Evolutionary conservation across 2,329 filamentous ascomycete species (phyloP), one percentile per base, ranked within the genome.

Genomic region (Penicillium verrucosum): DNA sequence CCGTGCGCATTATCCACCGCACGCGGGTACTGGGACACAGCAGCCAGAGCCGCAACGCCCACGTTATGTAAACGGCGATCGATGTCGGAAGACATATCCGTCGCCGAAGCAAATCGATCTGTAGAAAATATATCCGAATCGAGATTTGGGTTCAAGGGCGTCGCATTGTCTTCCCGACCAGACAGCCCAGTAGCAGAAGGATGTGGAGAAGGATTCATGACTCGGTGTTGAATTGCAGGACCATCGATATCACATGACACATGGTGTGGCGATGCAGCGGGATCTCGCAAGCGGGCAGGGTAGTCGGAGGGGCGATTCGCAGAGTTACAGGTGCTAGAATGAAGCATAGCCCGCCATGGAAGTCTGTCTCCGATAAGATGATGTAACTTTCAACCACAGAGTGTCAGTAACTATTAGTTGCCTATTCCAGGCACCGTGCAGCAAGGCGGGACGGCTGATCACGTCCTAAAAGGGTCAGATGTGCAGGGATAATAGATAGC

Each of bases 21-120:
- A 29, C 60, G 61, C 6, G 68, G 65, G 50, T 66, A 69, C 8
- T 69, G 68, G 18, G 67, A 64, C 11, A 71, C 64, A 8, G 68
- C 67, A 51, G 68, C 65, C 16, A 72, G 61, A 51, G 69, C 69
- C 40, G 70, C 67, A 38, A 70, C 54, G 6, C 63, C 66, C 34
- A 65, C 57, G 47, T 66, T 62, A 52, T 62, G 63, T 41, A 65
- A 56, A 12, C 38, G 60, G 30, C 50, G 58, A 49, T 66, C 63
- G 38, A 62, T 57, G 8, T 62, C 53, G n/a, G 62, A 58, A 14
- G 58, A 43, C 54, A 65, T 60, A 12, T 29, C 51, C 9, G 46
- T 44, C 29, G 44, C 40, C 11, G 50, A 18, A 30, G 54, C 29
- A 36, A 36, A 51, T n/a, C 38, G 41, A 27, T 54, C 34, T 32